Evolutionary conservation across 1,284 basidiomycete species (phyloP).

Genomic region (Melanopsichium pennsylvanicum): DNA sequence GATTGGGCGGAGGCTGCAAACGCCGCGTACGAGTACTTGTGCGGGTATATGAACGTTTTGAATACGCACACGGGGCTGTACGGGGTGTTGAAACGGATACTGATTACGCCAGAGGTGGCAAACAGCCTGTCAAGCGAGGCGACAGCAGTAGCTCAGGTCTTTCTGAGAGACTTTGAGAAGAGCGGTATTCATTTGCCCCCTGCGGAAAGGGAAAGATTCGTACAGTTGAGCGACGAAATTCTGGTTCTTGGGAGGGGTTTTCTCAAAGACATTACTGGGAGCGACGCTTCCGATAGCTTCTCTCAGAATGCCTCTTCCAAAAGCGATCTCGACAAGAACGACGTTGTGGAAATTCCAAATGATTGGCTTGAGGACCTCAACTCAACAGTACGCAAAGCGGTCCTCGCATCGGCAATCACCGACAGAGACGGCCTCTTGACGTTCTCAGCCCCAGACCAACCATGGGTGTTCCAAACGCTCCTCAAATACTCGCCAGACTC

Average conservation of each 20-base stretch:
- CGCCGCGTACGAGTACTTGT: conserved; percentile 85
- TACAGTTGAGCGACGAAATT: conserved; percentile 88
- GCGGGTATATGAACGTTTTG: conserved; percentile 95
- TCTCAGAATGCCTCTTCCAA: conserved; percentile 30
- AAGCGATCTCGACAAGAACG: conserved; percentile 6
- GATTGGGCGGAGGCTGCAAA: conserved; percentile 85
- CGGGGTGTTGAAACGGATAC: conserved; percentile 64
- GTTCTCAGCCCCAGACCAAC: conserved; percentile 64
- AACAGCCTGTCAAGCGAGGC: conserved; percentile 64
- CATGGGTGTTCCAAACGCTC: conserved; percentile 89
- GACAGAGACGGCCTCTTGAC: conserved; percentile 28
- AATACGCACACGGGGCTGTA: conserved; percentile 95
- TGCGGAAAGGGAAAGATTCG: conserved; percentile 79
- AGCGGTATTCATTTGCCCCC: conserved; percentile 91
- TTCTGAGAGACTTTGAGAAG: conserved; percentile 96
- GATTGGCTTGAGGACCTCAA: conserved; percentile 49
- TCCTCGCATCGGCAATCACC: conserved; percentile 19
- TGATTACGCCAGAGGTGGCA: conserved; percentile 60
- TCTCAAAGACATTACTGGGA: conserved; percentile 69
- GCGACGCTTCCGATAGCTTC: conserved; percentile 44
- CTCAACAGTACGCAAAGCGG: conserved; percentile 19
- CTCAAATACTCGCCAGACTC: conserved; percentile 82
- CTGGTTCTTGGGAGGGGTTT: conserved; percentile 88
- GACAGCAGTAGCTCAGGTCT: conserved; percentile 81
- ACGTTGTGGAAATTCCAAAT: conserved; percentile 35